A percentile compares a stretch with the other conserved stretches of the same genome.
phyloP scores from a whole-genome alignment of 2,329 filamentous ascomycete genomes.

The Penicillium sp. region DNA sequence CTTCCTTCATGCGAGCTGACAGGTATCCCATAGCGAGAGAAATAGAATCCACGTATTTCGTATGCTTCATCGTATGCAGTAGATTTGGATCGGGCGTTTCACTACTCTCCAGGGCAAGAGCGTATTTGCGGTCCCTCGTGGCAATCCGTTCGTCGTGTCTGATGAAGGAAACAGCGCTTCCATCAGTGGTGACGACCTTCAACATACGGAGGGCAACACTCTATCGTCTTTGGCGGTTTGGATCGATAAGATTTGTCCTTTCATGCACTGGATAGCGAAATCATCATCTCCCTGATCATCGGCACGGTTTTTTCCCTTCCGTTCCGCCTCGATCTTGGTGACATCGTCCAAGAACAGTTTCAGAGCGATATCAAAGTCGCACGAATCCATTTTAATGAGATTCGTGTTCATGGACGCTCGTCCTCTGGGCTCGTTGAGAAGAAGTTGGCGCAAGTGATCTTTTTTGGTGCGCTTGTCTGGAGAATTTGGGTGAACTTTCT shows the following conservation, averaged over 20 bases:
- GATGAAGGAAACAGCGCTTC: background rate
- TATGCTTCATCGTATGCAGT: too few relatives aligned
- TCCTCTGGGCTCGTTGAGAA: conserved; percentile 51
- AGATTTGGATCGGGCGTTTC: background rate
- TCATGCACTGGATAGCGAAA: background rate
- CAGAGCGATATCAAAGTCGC: background rate
- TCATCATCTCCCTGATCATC: background rate
- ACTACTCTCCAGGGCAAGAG: background rate
- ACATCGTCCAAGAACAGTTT: background rate
- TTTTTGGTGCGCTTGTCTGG: too few relatives aligned
- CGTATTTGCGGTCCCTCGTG: background rate
- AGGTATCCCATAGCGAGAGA: background rate
- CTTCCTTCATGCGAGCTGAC: background rate
- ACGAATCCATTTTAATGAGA: conserved; percentile 27
- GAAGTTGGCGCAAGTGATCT: conserved; percentile 43
- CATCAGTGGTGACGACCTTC: background rate
- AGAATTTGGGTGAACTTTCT: too few relatives aligned
- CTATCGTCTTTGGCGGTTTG: background rate
- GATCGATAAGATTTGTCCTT: background rate
- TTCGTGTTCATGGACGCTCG: conserved; percentile 44
- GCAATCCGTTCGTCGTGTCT: background rate
- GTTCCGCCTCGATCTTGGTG: background rate
- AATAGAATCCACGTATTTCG: too few relatives aligned
- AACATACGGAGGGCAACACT: background rate
- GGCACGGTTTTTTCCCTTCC: background rate